These are phyloP conservation scores for Hygrophila difformis DNA, from an alignment of 257 asterid genomes.

Conservation along the genomic window DNA sequence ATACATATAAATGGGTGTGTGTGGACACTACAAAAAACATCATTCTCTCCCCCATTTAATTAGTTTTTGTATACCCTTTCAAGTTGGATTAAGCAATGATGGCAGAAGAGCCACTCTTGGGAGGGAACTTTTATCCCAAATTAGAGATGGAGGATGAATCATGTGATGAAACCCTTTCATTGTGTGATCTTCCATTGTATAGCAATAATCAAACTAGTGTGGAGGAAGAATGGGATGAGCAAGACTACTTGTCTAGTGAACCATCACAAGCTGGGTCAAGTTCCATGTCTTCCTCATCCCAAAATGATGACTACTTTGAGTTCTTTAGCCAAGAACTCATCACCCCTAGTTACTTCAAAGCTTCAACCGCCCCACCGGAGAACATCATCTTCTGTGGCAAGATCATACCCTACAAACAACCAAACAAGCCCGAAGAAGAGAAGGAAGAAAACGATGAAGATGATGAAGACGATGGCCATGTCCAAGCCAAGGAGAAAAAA, in stretches of 20 bases:
- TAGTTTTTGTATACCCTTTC: not conserved
- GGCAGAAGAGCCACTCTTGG: slow-evolving; percentile 19
- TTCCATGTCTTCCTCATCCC: slow-evolving; percentile 31
- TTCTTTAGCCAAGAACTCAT: slow-evolving; percentile 31
- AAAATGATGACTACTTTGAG: slow-evolving; percentile 25
- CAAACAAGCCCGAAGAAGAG: slow-evolving; percentile 4
- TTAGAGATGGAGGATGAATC: slow-evolving; percentile 15
- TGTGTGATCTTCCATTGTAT: slow-evolving; percentile 49
- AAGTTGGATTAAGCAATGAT: slow-evolving; percentile 14
- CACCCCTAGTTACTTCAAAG: not conserved
- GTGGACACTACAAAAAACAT: not conserved
- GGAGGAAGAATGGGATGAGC: slow-evolving; percentile 29
- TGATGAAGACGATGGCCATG: not conserved
- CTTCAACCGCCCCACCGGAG: slow-evolving; percentile 24
- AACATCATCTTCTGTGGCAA: slow-evolving; percentile 66
- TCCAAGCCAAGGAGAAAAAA: slow-evolving; percentile 10
- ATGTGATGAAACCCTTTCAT: slow-evolving; percentile 57
- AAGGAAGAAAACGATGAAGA: slow-evolving; percentile 7
- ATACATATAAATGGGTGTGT: slow-evolving; percentile 10
- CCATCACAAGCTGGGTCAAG: slow-evolving; percentile 49
- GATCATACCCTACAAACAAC: slow-evolving; percentile 33
- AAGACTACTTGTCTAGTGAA: slow-evolving; percentile 22
- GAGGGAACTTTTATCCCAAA: slow-evolving; percentile 12
- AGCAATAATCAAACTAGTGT: slow-evolving; percentile 18
- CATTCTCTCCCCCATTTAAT: not conserved